A percentile compares a stretch with the other conserved stretches of the same genome.
Evolutionary conservation across 108 stramenopile species (phyloP).

Genomic region (Nannochloropsis oceanica): DNA sequence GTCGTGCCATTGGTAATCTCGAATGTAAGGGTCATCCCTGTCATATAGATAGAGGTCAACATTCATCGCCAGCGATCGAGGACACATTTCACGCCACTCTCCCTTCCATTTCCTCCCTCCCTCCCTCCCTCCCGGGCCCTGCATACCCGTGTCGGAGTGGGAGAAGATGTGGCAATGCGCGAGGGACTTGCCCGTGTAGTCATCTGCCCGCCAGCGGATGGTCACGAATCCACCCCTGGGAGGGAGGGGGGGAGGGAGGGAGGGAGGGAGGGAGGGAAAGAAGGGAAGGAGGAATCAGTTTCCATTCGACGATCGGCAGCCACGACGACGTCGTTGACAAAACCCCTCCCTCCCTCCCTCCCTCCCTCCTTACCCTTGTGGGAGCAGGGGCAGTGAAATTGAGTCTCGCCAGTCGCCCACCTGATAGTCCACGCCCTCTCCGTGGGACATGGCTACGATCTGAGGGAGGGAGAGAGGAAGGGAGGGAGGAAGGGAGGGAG

Average conservation of each 20-base stretch:
- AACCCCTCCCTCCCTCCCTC: not conserved
- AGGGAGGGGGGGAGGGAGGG: not conserved
- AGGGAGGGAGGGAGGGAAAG: not conserved
- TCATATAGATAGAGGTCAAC: no score
- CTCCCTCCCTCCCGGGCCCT: not conserved
- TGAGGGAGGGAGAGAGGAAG: not conserved
- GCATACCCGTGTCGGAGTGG: conserved; percentile 42
- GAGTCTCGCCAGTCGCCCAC: conserved; percentile 44
- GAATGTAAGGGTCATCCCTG: no score
- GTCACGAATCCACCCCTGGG: conserved; percentile 1
- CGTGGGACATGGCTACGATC: not conserved
- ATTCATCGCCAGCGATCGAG: no score
- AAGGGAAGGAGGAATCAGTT: not conserved
- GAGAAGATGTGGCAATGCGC: conserved; percentile 42
- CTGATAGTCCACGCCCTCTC: conserved; percentile 15
- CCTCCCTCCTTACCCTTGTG: conserved; percentile 11
- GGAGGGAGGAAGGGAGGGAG: not conserved
- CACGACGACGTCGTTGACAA: not conserved
- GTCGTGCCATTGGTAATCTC: no score
- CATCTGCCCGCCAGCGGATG: conserved; percentile 33
- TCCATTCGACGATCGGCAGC: not conserved
- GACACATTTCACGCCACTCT: no score
- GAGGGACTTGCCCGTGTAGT: conserved; percentile 33
- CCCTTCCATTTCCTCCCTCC: not conserved
- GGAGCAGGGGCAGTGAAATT: conserved; percentile 29